Evolutionary conservation across 441 rosid species (phyloP), one percentile per base, ranked within the genome.

Genomic region (Adansonia rubrostipa): DNA sequence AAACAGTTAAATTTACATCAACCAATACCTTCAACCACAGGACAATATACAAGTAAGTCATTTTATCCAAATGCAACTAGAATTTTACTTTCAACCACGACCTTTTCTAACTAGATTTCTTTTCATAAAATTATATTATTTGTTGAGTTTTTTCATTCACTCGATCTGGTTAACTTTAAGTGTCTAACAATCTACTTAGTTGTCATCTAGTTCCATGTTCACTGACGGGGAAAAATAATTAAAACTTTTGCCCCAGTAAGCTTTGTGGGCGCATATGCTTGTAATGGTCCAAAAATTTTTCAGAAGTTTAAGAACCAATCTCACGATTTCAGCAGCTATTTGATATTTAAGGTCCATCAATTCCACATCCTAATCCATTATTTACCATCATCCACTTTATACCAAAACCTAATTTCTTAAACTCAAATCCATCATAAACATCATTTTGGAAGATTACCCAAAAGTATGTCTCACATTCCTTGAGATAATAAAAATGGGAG

Each of bases 1-100:
- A 84, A 81, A 75, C 61, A 69, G 78, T 74, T 72, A 78, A 13
- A 65, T 74, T 24, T 65, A 36, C n/a, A 13, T 48, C 54, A 56
- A n/a, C 13, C 64, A 40, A 56, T 9, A 54, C 63, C 33, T 20
- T 68, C 48, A 44, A 68, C 17, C 0, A 5, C 13, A 48, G 15
- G 58, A 19, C 19, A 20, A 2, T 69, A 69, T 33, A 33, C 11
- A 69, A 48, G 73, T 57, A 22, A 69, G 14, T 69, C 11, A 20
- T 5, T 9, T 45, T 19, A 45, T 68, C 73, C 33, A 45, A 68
- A 65, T 42, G 22, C 70, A 65, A 65, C 48, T 40, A 40, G 14
- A 54, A n/a, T 54, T 54, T 6, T 54, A 54, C 1, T 57, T 57
- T 8, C 13, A 8, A 8, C 28, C 10, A 3, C n/a, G 1, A 58